Base-by-base conservation (phyloP, 2,329 filamentous ascomycete genomes). In the Aspergillus pseudoterreus region DNA sequence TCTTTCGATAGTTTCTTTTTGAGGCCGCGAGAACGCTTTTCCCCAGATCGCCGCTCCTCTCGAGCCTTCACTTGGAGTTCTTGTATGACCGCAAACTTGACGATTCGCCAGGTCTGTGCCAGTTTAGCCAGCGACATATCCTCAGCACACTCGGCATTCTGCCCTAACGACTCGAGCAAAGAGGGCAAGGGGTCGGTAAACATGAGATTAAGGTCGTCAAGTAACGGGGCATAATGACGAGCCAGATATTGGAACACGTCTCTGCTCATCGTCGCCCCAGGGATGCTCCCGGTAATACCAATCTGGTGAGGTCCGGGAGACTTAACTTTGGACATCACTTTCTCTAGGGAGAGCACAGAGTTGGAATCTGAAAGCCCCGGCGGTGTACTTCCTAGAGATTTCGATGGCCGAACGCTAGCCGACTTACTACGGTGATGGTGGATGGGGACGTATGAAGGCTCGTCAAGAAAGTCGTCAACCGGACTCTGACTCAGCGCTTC, bases 51-150 rank as follows among this genome's bases (percentile, higher is more conserved):
- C 22, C 53, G 62, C 43, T 67, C 67, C 47, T 70, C 63, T 47
- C 71, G 65, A 8, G 68, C 68, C 58, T 71, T 73, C 38, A 60
- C 53, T 50, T 69, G 69, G 24, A 82, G 70, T 52, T 82, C 79
- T 51, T 77, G 73, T 2, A 76, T 62, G 48, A 82, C 71, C 22
- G 76, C 73, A 50, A 75, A 72, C 49, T 77, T 78, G 32, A 83
- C 65, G 19, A 85, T 75, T 49, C 75, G 77, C 82, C 82, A 86
- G 17, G 80, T 81, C 56, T 84, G 79, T 30, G 82, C 79, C 43
- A 82, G 68, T 49, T 77, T 74, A 57, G 78, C 71, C 55, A 78
- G 67, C 36, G 76, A 75, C 32, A 75, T 74, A 51, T 73, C 68
- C 54, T 81, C 74, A 22, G 80, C 80, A 56, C 78, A 74, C 43